Conservation (phyloP, 2,329 filamentous ascomycete genomes). For the Arthrobotrys sinensis region DNA sequence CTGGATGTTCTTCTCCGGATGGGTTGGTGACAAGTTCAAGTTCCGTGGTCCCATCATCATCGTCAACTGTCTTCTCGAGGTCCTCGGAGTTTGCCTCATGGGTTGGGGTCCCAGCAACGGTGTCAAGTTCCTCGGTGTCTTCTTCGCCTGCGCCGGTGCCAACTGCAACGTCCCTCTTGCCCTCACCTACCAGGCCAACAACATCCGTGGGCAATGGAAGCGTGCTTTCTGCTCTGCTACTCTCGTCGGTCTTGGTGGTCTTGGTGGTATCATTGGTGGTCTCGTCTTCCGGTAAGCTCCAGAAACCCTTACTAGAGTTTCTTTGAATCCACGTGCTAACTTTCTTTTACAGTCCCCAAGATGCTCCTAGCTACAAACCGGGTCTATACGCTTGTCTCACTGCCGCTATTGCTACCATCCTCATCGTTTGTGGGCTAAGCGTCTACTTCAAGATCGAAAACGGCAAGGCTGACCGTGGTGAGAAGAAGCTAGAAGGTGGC, state of each 20-base stretch:
- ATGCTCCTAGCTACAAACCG: slow-evolving; percentile 49
- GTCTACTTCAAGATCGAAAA: slow-evolving; percentile 48
- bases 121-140: slow-evolving; percentile 81
- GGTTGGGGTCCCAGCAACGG: slow-evolving; percentile 75
- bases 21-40: slow-evolving; percentile 77
- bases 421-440: slow-evolving; percentile 26
- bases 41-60: slow-evolving; percentile 78
- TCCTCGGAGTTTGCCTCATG: slow-evolving; percentile 81
- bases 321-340: slow-evolving; percentile 5
- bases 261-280: slow-evolving; percentile 83
- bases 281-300: slow-evolving; percentile 76
- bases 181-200: slow-evolving; percentile 88
- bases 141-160: slow-evolving; percentile 81
- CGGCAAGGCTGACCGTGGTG: slow-evolving; percentile 53
- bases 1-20: slow-evolving; percentile 75
- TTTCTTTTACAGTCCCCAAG: slow-evolving; percentile 47
- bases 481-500: slow-evolving; percentile 53
- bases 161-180: slow-evolving; percentile 83
- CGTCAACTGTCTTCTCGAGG: slow-evolving; percentile 76
- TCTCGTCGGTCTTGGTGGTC: slow-evolving; percentile 81
- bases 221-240: slow-evolving; percentile 83
- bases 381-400: slow-evolving; percentile 54
- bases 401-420: slow-evolving; percentile 40
- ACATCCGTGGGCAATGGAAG: slow-evolving; percentile 91
- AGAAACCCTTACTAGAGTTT: not conserved